Base-by-base conservation (phyloP, 371 early-diverging fungal genomes). In the Rhizopus sp. region DNA sequence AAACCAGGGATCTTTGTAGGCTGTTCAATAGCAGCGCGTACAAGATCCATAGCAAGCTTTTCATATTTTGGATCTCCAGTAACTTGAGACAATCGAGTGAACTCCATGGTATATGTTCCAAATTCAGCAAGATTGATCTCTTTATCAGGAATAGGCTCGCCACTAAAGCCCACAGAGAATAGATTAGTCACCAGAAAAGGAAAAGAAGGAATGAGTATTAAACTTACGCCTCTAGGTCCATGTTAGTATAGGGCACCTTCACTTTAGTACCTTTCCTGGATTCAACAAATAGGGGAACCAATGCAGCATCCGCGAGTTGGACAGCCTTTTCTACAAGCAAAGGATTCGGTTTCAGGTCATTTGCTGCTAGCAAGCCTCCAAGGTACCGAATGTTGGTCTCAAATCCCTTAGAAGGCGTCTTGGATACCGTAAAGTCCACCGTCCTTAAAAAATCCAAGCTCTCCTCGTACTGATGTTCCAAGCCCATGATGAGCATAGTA, bases 81-180 rank as follows among this genome's bases (percentile, higher is more conserved):
- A 16, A 93, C 64, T 50, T 88, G 74, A 9, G 86, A 81, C 33
- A 97, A 75, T 7, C 86, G 73, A 15, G 87, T 89, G 63, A 92
- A 93, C 68, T 97, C 97, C 46, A 97, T 71, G 42, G 89, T 70
- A 37, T 95, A 73, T 0, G 93, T 86, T 29, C 94, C 95, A 33
- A 92, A 86, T 54, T 95, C 94, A 5, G 95, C 95, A 8, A 77
- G 50, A 35, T 63, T 63, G 17, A 72, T 62, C 6, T 45, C 46
- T 12, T 53, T 48, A 10, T 53, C 46, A 7, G 33, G 10, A 23
- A 40, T 55, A 40, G 68, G 60, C 13, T 6, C 34, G 9, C 53
- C 55, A 16, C 60, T 64, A 38, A 30, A 23, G 23, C 23, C 23
- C 23, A 2, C 23, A 23, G 23, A 23, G 23, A 30, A 30, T 9